A percentile compares a stretch with the other conserved stretches of the same genome.
phyloP scores from a whole-genome alignment of 2,329 filamentous ascomycete species.

The Stachybotrys echinatus region DNA sequence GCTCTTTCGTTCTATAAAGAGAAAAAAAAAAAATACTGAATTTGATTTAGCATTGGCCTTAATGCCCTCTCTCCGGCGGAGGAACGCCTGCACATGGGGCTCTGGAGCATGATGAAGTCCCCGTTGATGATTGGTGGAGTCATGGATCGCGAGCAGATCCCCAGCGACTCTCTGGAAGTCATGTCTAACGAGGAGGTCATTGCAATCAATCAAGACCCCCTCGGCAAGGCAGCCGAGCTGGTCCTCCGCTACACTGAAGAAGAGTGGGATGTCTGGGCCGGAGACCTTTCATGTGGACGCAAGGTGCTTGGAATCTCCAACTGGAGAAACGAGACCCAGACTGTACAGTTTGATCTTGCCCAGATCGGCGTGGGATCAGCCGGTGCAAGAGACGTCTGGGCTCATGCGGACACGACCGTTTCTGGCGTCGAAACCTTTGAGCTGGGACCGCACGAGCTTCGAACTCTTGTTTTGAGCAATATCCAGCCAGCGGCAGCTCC shows the following conservation, averaged over 20 bases:
- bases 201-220: slow-evolving; percentile 50
- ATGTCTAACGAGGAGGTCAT: slow-evolving; percentile 49
- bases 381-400: slow-evolving; percentile 33
- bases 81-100: slow-evolving; percentile 46
- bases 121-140: slow-evolving; percentile 42
- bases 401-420: slow-evolving; percentile 24
- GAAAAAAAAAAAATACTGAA: too few species aligned
- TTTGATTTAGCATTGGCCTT: slow-evolving; percentile 39
- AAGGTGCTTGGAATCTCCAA: slow-evolving; percentile 42
- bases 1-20: too few species aligned
- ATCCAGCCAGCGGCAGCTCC: slow-evolving; percentile 17
- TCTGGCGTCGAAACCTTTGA: slow-evolving; percentile 23
- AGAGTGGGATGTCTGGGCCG: slow-evolving; percentile 47
- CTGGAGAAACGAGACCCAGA: slow-evolving; percentile 39
- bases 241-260: slow-evolving; percentile 40
- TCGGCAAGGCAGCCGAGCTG: slow-evolving; percentile 46
- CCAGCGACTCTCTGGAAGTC: slow-evolving; percentile 32
- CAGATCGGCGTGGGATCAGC: slow-evolving; percentile 33
- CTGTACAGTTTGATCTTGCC: slow-evolving; percentile 34
- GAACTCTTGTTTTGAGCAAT: slow-evolving; percentile 30
- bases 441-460: slow-evolving; percentile 32
- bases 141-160: slow-evolving; percentile 30
- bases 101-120: slow-evolving; percentile 48
- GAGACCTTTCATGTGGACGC: slow-evolving; percentile 35
- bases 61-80: slow-evolving; percentile 37